Percentiles rank a stretch among this genome's conserved stretches.
Evolutionary conservation across 768 basidiomycete genomes (phyloP).

Genomic region (Mycena pura): DNA sequence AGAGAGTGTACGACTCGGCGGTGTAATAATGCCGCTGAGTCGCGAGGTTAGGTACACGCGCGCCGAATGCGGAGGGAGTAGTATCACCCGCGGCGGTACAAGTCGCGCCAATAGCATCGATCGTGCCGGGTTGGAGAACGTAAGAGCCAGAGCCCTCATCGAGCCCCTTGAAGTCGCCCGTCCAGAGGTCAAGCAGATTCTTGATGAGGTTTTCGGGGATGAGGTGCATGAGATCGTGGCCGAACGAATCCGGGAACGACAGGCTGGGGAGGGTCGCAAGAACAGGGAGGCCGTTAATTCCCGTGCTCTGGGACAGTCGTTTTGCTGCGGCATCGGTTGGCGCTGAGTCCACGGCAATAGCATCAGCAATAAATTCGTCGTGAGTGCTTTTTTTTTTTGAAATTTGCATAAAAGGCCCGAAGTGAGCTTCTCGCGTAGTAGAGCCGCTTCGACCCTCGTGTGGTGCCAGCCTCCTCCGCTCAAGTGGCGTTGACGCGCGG

Average conservation of each 20-base stretch:
- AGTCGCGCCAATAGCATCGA: not conserved
- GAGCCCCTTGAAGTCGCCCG: not conserved
- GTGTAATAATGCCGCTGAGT: slow-evolving; percentile 8
- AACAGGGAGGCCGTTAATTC: slow-evolving; percentile 42
- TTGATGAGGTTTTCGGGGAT: no score
- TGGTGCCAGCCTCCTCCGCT: no score
- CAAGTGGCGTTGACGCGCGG: no score
- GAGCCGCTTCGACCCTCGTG: no score
- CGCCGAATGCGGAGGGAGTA: not conserved
- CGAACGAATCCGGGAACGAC: no score
- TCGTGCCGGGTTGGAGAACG: slow-evolving; percentile 33
- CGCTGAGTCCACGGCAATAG: slow-evolving; percentile 32
- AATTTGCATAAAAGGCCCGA: no score
- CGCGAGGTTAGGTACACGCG: slow-evolving; percentile 5
- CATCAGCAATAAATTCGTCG: slow-evolving; percentile 32
- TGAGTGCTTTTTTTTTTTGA: no score
- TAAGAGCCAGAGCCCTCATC: slow-evolving; percentile 27
- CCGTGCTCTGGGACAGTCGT: slow-evolving; percentile 33
- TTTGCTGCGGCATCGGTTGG: slow-evolving; percentile 12
- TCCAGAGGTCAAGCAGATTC: no score
- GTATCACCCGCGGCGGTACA: not conserved
- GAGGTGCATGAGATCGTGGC: slow-evolving; percentile 57
- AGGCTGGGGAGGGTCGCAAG: slow-evolving; percentile 40
- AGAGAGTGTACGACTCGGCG: slow-evolving; percentile 1
- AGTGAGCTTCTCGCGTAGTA: no score